Evolutionary conservation across 169 alveolate species (phyloP).

Genomic region (Plasmodium falciparum): DNA sequence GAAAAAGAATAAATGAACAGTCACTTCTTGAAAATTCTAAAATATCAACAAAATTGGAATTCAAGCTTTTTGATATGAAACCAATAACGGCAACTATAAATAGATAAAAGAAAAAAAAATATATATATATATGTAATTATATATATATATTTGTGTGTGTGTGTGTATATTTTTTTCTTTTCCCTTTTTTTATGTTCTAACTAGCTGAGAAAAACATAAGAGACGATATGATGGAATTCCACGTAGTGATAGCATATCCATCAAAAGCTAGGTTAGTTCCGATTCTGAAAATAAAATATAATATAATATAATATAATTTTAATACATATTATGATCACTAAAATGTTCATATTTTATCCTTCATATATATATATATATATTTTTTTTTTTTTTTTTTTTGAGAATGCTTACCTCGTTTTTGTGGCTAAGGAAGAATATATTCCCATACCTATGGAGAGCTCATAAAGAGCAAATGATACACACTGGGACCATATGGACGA

Average conservation of each 20-base stretch:
- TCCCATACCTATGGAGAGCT: conserved; percentile 84
- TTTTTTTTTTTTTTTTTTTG: not conserved
- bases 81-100: conserved; percentile 51
- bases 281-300: conserved; percentile 37
- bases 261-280: conserved; percentile 66
- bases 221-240: conserved; percentile 56
- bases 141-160: not conserved
- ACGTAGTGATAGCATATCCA: conserved; percentile 53
- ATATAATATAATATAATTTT: not conserved
- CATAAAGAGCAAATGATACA: conserved; percentile 82
- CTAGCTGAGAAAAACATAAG: conserved; percentile 74
- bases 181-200: not conserved
- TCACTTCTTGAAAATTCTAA: conserved; percentile 62
- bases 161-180: not conserved
- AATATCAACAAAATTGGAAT: conserved; percentile 44
- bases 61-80: conserved; percentile 45
- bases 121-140: not conserved
- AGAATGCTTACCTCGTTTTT: conserved; percentile 56
- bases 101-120: not conserved
- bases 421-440: conserved; percentile 83
- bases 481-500: conserved; percentile 85
- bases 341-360: not conserved
- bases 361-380: not conserved
- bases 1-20: conserved; percentile 67
- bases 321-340: too few relatives aligned